Base-by-base conservation (phyloP, 1,284 basidiomycete species). In the Macrocystidia cucumis region DNA sequence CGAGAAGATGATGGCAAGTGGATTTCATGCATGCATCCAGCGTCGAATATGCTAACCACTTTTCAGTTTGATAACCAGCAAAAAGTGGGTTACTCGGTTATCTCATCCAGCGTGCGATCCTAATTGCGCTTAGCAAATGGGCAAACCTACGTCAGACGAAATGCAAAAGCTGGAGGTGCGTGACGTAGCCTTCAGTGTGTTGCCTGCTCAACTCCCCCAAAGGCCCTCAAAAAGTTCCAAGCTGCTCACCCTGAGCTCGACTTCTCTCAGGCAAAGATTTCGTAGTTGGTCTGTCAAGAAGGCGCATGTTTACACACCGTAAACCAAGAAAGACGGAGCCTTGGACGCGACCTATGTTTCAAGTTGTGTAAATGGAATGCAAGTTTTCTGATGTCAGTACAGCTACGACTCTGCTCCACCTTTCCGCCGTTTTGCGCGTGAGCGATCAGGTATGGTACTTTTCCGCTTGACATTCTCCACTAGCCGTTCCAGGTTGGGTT, bases 1-100 rank as follows among this genome's bases (percentile, higher is more conserved):
- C 0, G 96, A 99, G 63, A 98, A 98, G 68, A 99, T 99, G 96
- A 98, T 99, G 95, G 93, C 92, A 62, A 49, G 54, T 48, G 35
- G 31, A 35, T 39, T 36, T 47, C 31, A 49, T 35, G 36, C 22
- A 25, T 25, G 28, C 23, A 6, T 38, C 27, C 32, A 13, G 28
- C 30, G 5, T 26, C 13, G 24, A 21, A 44, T 39, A 30, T 29
- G 32, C 5, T 36, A 13, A 36, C 30, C 28, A n/a, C 17, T 16
- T 28, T 35, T 35, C 51, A 95, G 91, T 97, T 92, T 50, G 96
- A 98, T 59, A 97, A 98, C 51, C 88, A 92, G 52, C 95, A 98
- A 60, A 96, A 91, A 72, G 91, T 86, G 31, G 50, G 17, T 29
- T 40, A 37, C 30, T 38, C 18, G 5, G 25, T 5, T 3, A 14